phyloP scores from a whole-genome alignment of 352 stramenopile species.

The Pythium scleroteichum region DNA sequence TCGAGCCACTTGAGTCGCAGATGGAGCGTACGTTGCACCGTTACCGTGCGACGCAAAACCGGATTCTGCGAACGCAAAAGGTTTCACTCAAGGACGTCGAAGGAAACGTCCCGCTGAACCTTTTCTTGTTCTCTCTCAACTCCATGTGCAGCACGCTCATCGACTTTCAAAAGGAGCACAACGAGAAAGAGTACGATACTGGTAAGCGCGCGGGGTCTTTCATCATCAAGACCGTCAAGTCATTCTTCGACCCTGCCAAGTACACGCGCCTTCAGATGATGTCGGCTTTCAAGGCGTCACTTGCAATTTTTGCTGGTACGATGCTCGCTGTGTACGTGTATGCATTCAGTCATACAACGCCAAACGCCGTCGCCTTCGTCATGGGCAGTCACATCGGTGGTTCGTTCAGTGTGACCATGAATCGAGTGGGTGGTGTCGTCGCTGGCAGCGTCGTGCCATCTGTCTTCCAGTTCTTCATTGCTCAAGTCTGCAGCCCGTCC shows the following conservation, averaged over 20 bases:
- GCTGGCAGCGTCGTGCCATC: slow-evolving; percentile 79
- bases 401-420: slow-evolving; percentile 79
- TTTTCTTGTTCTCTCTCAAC: slow-evolving; percentile 85
- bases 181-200: slow-evolving; percentile 54
- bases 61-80: slow-evolving; percentile 48
- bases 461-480: slow-evolving; percentile 85
- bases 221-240: slow-evolving; percentile 41
- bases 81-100: slow-evolving; percentile 68
- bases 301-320: slow-evolving; percentile 63
- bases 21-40: slow-evolving; percentile 69
- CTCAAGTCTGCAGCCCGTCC: slow-evolving; percentile 53
- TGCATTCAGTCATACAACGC: slow-evolving; percentile 65
- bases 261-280: slow-evolving; percentile 46
- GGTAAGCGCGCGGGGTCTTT: slow-evolving; percentile 53
- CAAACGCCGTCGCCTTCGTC: slow-evolving; percentile 65
- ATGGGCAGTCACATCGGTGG: slow-evolving; percentile 80
- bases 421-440: slow-evolving; percentile 83
- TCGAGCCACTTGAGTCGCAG: slow-evolving; percentile 50
- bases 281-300: slow-evolving; percentile 51
- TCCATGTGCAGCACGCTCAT: slow-evolving; percentile 81
- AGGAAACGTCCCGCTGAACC: slow-evolving; percentile 78
- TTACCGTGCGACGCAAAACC: slow-evolving; percentile 64
- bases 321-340: slow-evolving; percentile 79
- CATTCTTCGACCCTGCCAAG: slow-evolving; percentile 49
- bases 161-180: slow-evolving; percentile 65